Conservation (phyloP, 805 yeast genomes). For the Candida golubevii region DNA sequence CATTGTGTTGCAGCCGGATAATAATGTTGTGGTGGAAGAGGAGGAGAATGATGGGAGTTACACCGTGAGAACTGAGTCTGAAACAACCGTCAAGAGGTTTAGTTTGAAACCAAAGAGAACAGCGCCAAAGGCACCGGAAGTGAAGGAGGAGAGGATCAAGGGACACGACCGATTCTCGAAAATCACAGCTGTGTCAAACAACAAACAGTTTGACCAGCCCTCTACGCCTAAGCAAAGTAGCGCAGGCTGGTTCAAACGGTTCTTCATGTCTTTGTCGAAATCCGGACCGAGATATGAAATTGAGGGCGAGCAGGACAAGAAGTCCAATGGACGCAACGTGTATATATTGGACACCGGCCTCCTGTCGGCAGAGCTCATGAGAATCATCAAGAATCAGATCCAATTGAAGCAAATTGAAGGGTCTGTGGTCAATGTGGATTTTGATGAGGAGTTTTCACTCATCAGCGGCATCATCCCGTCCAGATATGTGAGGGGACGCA, state of each 20-base stretch:
- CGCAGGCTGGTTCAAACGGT: conserved; percentile 35
- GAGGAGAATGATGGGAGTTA: too few relatives aligned
- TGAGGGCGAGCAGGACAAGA: conserved; percentile 4
- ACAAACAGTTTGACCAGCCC: conserved; percentile 6
- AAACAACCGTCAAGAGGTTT: conserved; percentile 17
- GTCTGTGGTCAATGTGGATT: conserved; percentile 37
- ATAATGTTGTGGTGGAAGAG: background rate
- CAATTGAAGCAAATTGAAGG: conserved; percentile 49
- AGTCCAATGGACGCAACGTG: conserved; percentile 17
- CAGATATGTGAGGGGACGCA: conserved; percentile 40
- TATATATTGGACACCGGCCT: conserved; percentile 32
- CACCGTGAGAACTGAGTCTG: background rate
- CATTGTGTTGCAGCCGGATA: background rate
- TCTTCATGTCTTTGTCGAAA: conserved; percentile 25
- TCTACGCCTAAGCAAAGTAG: conserved; percentile 12
- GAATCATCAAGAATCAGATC: conserved; percentile 37
- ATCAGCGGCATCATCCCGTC: conserved; percentile 48
- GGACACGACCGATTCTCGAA: conserved; percentile 33
- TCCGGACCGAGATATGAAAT: conserved; percentile 6
- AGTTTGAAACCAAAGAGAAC: conserved; percentile 36
- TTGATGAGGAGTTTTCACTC: conserved; percentile 41
- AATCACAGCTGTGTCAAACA: conserved; percentile 22
- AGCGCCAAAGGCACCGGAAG: conserved; percentile 37
- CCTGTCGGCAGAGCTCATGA: conserved; percentile 27
- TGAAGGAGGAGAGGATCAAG: conserved; percentile 4